Percentiles rank a stretch among this genome's conserved stretches.
Conservation (phyloP, 139 green algal genomes). For the Astrephomene gubernaculifera region DNA sequence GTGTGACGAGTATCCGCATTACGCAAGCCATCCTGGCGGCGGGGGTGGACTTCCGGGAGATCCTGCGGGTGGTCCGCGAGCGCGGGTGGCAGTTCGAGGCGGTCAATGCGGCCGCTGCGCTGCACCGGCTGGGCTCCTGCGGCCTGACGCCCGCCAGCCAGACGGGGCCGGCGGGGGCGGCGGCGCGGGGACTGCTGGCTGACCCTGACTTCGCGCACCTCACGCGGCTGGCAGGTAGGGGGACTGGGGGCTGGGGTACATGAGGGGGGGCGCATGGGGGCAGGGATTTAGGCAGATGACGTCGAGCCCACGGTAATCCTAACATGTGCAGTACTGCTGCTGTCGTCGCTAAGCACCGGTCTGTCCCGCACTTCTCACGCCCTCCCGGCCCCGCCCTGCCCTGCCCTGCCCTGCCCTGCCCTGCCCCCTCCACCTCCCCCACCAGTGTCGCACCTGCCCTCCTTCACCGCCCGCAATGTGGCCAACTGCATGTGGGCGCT, state of each 20-base stretch:
- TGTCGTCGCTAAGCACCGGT: not conserved
- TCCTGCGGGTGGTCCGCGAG: slow-evolving; percentile 19
- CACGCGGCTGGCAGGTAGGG: not conserved
- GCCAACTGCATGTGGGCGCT: slow-evolving; percentile 74
- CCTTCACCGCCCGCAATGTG: slow-evolving; percentile 64
- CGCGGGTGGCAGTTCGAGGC: slow-evolving; percentile 17
- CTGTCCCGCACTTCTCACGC: too few species aligned
- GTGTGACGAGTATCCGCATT: not conserved
- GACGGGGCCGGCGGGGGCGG: too few species aligned
- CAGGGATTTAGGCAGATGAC: not conserved
- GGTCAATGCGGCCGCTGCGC: slow-evolving; percentile 19
- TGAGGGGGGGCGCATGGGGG: not conserved
- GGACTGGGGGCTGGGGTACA: too few species aligned
- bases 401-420: not conserved
- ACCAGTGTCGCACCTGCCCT: not conserved
- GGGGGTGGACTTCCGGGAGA: not conserved
- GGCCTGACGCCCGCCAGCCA: not conserved
- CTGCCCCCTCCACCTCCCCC: not conserved
- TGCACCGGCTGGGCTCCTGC: slow-evolving; percentile 32
- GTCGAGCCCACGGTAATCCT: not conserved
- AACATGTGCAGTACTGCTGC: not conserved
- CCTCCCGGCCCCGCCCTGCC: too few species aligned
- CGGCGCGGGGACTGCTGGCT: not conserved
- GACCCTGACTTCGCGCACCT: not conserved
- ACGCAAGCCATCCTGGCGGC: not conserved